These are phyloP conservation scores for Penicillium canariense DNA, from an alignment of 495 filamentous ascomycete species.

Conservation along the genomic window DNA sequence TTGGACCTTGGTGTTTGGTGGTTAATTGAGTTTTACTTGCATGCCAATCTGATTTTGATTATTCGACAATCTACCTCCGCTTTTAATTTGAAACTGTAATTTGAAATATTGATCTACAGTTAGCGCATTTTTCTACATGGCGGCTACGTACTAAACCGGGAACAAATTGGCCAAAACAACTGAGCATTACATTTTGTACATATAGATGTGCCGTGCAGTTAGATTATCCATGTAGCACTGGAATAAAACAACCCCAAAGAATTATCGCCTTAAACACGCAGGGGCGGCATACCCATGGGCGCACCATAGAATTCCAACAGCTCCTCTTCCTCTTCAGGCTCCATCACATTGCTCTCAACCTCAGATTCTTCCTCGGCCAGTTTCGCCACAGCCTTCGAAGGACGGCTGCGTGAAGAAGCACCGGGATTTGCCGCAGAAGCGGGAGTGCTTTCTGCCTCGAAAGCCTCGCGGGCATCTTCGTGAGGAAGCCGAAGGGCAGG, in stretches of 20 bases:
- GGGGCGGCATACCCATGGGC: constrained; percentile 35
- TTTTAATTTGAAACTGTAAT: too few relatives aligned
- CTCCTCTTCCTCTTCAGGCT: constrained; percentile 40
- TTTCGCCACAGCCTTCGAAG: constrained; percentile 23
- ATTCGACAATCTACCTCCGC: not conserved
- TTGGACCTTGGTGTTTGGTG: not conserved
- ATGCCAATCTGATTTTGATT: not conserved
- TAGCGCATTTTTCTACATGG: not conserved
- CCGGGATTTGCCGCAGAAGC: constrained; percentile 9
- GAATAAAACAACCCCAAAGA: not conserved
- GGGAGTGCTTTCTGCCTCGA: constrained; percentile 32
- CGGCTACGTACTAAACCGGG: too few relatives aligned
- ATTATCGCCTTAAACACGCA: constrained; percentile 18
- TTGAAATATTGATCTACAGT: too few relatives aligned
- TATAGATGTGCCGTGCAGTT: not conserved
- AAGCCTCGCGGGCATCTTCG: constrained; percentile 31
- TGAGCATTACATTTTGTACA: not conserved
- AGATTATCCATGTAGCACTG: not conserved
- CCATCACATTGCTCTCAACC: constrained; percentile 27
- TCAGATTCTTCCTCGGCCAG: constrained; percentile 38
- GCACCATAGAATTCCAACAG: constrained; percentile 45
- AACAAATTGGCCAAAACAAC: not conserved
- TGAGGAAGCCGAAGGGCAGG: constrained; percentile 64
- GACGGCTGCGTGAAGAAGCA: constrained; percentile 26
- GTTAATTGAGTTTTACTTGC: not conserved